Percentiles rank a stretch among this genome's conserved stretches.
Evolutionary conservation across 108 stramenopile species (phyloP).

Genomic region (Craspedostauros australis): DNA sequence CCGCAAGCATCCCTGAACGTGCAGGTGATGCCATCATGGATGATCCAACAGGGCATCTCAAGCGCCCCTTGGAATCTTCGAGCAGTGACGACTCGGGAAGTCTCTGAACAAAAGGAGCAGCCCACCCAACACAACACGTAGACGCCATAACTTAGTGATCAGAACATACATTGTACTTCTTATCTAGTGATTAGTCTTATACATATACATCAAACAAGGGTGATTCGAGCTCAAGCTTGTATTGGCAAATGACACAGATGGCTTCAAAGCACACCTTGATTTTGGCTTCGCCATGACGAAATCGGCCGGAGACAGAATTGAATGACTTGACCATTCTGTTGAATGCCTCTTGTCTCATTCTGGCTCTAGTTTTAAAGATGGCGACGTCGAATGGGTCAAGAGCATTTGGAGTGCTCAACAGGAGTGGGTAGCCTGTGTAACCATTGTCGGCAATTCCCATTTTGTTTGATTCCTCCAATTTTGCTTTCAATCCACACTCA

Average conservation of each 20-base stretch:
- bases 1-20: too few relatives aligned
- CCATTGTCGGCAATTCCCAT: too few relatives aligned
- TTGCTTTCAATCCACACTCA: neutral
- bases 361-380: neutral
- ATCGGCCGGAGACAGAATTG: neutral
- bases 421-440: neutral
- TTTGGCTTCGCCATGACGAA: neutral
- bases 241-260: neutral
- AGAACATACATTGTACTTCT: too few relatives aligned
- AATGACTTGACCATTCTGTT: neutral
- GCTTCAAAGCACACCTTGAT: neutral
- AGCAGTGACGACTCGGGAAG: too few relatives aligned
- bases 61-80: too few relatives aligned
- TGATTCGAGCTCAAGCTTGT: neutral
- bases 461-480: neutral
- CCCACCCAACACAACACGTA: too few relatives aligned
- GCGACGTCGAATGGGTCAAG: neutral
- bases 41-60: too few relatives aligned
- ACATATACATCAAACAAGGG: neutral
- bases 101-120: too few relatives aligned
- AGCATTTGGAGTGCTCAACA: neutral
- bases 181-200: neutral
- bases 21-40: too few relatives aligned
- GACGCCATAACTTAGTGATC: too few relatives aligned
- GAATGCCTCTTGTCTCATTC: neutral